phyloP scores from a whole-genome alignment of 192 early-diverging fungal species.

The Backusella tarrabulga region DNA sequence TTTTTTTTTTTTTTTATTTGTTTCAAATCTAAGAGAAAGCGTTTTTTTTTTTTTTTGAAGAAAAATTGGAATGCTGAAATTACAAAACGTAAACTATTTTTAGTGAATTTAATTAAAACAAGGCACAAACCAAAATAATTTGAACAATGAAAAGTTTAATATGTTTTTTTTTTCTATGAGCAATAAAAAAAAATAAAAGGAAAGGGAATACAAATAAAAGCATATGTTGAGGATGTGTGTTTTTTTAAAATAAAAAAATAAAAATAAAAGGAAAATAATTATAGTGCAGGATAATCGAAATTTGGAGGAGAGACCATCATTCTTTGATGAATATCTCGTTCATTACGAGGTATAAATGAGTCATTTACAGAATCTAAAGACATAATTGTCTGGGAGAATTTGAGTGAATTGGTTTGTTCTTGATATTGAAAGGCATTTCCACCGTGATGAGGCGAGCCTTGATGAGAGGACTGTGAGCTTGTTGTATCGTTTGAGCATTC shows the following conservation, averaged over 20 bases:
- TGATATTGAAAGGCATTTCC: background rate
- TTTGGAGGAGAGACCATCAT: background rate
- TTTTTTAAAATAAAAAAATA: background rate
- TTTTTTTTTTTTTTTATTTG: background rate
- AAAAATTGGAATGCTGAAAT: background rate
- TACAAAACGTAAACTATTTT: background rate
- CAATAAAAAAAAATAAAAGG: background rate
- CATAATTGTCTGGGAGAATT: background rate
- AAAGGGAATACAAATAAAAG: background rate
- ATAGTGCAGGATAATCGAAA: background rate
- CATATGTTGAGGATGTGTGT: background rate
- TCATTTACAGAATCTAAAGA: conserved; percentile 1
- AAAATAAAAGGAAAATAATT: background rate
- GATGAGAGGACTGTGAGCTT: background rate
- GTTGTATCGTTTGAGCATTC: conserved; percentile 2
- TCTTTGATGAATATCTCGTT: conserved; percentile 4
- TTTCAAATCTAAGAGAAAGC: background rate
- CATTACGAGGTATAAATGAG: background rate
- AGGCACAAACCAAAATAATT: background rate
- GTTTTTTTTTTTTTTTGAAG: background rate
- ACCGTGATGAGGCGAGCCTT: background rate
- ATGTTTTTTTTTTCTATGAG: background rate
- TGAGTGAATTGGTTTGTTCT: conserved; percentile 1
- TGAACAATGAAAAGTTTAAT: conserved; percentile 4
- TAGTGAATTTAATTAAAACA: background rate